Percentiles rank a stretch among this genome's conserved stretches.
Evolutionary conservation across 192 early-diverging fungal genomes (phyloP).

Genomic region (Thoreauomyces humboldtii): DNA sequence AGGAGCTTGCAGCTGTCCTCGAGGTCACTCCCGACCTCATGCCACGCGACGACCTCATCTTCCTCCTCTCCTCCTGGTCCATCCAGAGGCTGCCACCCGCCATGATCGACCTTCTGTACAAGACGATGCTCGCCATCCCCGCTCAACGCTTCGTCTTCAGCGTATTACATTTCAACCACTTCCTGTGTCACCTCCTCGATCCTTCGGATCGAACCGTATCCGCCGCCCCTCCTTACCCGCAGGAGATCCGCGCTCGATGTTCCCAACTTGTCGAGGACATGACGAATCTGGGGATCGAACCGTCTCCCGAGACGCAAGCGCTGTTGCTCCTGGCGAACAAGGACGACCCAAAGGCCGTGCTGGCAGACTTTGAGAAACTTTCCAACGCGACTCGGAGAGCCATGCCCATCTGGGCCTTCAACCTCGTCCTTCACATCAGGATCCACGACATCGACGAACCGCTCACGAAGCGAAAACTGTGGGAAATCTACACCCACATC

Average conservation of each 20-base stretch:
- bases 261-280: background rate
- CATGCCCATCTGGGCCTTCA: slow-evolving; percentile 7
- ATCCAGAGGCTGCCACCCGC: background rate
- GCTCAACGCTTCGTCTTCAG: slow-evolving; percentile 15
- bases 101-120: background rate
- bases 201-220: background rate
- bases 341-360: background rate
- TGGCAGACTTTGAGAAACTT: background rate
- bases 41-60: slow-evolving; percentile 10
- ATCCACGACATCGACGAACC: background rate
- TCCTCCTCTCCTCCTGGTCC: background rate
- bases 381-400: background rate
- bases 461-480: slow-evolving; percentile 8
- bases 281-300: background rate
- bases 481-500: slow-evolving; percentile 9
- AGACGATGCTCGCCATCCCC: slow-evolving; percentile 5
- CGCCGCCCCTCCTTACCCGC: background rate
- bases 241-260: background rate
- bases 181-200: background rate
- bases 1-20: background rate
- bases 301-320: slow-evolving; percentile 3
- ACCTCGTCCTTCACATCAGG: background rate
- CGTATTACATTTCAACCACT: slow-evolving; percentile 13
- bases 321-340: background rate
- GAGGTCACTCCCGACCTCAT: background rate